phyloP scores from a whole-genome alignment of 495 filamentous ascomycete species.

The Rhypophila decipiens region DNA sequence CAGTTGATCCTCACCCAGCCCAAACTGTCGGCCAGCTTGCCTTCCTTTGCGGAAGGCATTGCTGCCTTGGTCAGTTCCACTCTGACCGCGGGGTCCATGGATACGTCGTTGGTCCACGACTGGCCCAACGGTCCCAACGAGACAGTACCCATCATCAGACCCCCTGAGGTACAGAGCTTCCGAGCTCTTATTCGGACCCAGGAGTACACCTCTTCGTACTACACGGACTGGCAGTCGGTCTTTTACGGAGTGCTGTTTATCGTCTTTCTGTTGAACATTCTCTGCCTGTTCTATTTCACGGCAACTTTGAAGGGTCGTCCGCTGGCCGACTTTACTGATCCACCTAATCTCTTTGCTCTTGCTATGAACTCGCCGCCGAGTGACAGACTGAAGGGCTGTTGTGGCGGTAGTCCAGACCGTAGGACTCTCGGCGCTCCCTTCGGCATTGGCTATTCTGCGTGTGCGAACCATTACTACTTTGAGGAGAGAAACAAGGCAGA shows the following conservation, averaged over 20 bases:
- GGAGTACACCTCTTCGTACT: slow-evolving; percentile 57
- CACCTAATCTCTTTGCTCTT: slow-evolving; percentile 62
- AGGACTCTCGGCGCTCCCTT: slow-evolving; percentile 52
- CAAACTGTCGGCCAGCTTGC: slow-evolving; percentile 32
- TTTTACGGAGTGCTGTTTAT: slow-evolving; percentile 25
- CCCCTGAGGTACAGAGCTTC: slow-evolving; percentile 46
- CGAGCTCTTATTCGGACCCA: slow-evolving; percentile 49
- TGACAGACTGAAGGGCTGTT: slow-evolving; percentile 49
- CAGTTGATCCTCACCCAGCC: slow-evolving; percentile 35
- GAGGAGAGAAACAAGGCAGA: no score
- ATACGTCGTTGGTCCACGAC: slow-evolving; percentile 45
- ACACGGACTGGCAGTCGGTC: slow-evolving; percentile 48
- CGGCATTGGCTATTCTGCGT: slow-evolving; percentile 44
- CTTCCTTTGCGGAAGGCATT: slow-evolving; percentile 60
- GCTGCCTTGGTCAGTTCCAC: slow-evolving; percentile 62
- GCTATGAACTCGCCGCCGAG: slow-evolving; percentile 62
- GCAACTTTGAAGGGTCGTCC: neutral
- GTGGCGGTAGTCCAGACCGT: slow-evolving; percentile 54
- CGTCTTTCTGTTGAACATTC: slow-evolving; percentile 9
- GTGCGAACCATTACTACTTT: slow-evolving; percentile 34
- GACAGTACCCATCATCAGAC: slow-evolving; percentile 10
- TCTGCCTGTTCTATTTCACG: slow-evolving; percentile 21
- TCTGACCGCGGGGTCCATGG: slow-evolving; percentile 45
- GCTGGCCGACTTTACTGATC: slow-evolving; percentile 63
- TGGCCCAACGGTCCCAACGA: slow-evolving; percentile 37